Evolutionary conservation across 1,284 basidiomycete species (phyloP).

Genomic region (Cryptococcus sp.): DNA sequence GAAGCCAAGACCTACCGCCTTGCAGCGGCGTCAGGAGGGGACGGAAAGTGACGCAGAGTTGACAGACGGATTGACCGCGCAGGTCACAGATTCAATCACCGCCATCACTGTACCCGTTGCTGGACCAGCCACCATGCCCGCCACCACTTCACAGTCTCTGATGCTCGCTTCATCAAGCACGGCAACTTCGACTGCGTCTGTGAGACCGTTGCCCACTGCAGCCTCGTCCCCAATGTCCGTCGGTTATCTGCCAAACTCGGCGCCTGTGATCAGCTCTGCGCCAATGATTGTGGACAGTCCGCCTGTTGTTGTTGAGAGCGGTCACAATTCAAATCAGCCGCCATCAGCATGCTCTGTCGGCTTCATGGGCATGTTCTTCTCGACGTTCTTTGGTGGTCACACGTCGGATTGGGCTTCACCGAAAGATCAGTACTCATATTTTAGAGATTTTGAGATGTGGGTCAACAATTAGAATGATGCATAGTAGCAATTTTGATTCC

Average conservation of each 20-base stretch:
- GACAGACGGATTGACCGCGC: too few relatives aligned
- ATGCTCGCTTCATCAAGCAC: too few relatives aligned
- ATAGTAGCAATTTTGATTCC: neutral
- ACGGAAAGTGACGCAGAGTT: too few relatives aligned
- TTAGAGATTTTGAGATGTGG: slow-evolving; percentile 63
- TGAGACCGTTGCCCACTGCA: too few relatives aligned
- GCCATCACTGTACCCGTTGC: too few relatives aligned
- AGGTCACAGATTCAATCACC: too few relatives aligned
- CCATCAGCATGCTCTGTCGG: slow-evolving; percentile 7
- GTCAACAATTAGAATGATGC: slow-evolving; percentile 38
- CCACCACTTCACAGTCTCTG: too few relatives aligned
- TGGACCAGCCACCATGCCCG: too few relatives aligned
- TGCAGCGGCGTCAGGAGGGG: too few relatives aligned
- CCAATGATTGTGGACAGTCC: neutral
- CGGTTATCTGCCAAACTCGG: neutral
- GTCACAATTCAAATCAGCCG: neutral
- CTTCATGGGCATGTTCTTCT: slow-evolving; percentile 20
- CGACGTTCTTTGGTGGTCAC: slow-evolving; percentile 76
- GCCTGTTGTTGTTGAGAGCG: neutral
- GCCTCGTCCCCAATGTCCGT: too few relatives aligned
- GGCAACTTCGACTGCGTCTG: too few relatives aligned
- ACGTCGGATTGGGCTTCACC: slow-evolving; percentile 65
- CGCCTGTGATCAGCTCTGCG: neutral
- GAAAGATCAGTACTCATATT: slow-evolving; percentile 70
- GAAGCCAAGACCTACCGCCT: neutral